Percentiles rank a stretch among this genome's conserved stretches.
Conservation (phyloP, 495 filamentous ascomycete genomes). For the Aspergillus leporis region DNA sequence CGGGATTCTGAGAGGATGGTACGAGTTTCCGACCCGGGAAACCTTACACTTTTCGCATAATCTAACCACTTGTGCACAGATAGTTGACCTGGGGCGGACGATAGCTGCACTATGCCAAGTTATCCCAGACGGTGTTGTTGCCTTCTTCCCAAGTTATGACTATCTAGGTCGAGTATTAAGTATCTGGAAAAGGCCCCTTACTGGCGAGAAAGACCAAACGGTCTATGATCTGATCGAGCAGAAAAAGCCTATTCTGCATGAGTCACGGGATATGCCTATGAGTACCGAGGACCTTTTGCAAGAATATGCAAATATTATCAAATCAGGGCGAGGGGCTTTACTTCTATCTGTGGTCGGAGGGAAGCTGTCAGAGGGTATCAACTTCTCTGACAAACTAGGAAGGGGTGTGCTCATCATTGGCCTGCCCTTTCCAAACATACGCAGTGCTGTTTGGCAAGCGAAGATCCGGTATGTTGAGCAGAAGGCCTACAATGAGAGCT, state of each 20-base stretch:
- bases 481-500: constrained; percentile 51
- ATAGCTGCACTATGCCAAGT: constrained; percentile 68
- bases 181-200: constrained; percentile 59
- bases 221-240: constrained; percentile 42
- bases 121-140: constrained; percentile 90
- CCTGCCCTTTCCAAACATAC: constrained; percentile 88
- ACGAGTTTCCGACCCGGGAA: constrained; percentile 17
- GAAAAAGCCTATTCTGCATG: constrained; percentile 68
- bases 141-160: constrained; percentile 93
- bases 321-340: constrained; percentile 67
- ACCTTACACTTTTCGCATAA: too few relatives aligned
- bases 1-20: constrained; percentile 60
- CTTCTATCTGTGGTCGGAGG: constrained; percentile 95
- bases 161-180: constrained; percentile 75
- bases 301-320: constrained; percentile 70
- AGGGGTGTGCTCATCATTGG: constrained; percentile 88
- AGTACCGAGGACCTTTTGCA: constrained; percentile 66
- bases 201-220: constrained; percentile 30
- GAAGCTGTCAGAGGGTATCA: constrained; percentile 95
- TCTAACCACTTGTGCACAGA: constrained; percentile 41
- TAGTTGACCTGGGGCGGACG: constrained; percentile 71
- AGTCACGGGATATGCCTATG: constrained; percentile 53
- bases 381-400: constrained; percentile 91
- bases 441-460: constrained; percentile 88
- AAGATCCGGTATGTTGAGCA: constrained; percentile 84